These are phyloP conservation scores for Pyropia haitanensis DNA, from an alignment of 23 red algal genomes.

Conservation along the genomic window DNA sequence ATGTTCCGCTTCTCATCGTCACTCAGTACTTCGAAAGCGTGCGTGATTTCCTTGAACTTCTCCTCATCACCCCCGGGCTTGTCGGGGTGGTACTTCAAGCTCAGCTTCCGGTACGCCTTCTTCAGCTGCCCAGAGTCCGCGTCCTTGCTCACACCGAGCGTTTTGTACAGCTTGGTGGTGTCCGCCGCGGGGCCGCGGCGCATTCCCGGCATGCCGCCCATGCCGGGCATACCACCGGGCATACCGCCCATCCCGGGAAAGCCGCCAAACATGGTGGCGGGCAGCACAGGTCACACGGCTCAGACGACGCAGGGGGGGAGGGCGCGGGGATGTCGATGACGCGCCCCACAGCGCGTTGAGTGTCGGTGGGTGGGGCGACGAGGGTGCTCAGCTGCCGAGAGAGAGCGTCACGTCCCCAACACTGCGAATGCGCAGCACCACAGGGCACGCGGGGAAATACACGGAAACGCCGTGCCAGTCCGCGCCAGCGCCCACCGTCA, in stretches of 20 bases:
- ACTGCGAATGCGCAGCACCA: no score
- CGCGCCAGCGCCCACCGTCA: no score
- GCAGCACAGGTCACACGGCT: no score
- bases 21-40: conserved; percentile 79
- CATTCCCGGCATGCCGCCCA: conserved; percentile 38
- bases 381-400: no score
- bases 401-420: no score
- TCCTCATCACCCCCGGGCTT: conserved; percentile 86
- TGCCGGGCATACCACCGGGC: conserved; percentile 44
- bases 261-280: conserved; percentile 55
- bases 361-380: no score
- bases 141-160: conserved; percentile 54
- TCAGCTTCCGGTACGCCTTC: conserved; percentile 74
- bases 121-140: conserved; percentile 64
- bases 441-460: no score
- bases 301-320: no score
- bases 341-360: no score
- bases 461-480: no score
- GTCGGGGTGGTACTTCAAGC: conserved; percentile 82
- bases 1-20: conserved; percentile 93
- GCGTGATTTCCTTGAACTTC: conserved; percentile 87
- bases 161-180: conserved; percentile 48
- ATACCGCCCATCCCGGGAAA: conserved; percentile 70
- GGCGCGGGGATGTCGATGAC: no score
- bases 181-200: conserved; percentile 46